Percentiles rank a stretch among this genome's conserved stretches.
phyloP scores from a whole-genome alignment of 352 stramenopile species.

The Phytophthora quininea region DNA sequence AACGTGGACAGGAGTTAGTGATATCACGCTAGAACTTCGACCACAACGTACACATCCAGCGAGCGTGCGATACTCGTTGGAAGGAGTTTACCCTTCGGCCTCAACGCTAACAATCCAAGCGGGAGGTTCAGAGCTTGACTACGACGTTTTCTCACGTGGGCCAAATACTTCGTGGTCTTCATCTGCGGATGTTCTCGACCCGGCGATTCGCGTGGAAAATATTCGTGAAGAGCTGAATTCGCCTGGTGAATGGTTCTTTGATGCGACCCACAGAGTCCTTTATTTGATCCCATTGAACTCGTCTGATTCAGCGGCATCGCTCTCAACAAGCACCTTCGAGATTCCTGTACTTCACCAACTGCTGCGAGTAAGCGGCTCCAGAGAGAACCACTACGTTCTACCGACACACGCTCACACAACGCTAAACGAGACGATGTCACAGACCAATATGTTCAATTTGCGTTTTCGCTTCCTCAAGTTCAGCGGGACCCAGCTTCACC shows the following conservation, averaged over 20 bases:
- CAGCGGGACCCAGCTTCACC: conserved; percentile 60
- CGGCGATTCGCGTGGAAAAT: conserved; percentile 68
- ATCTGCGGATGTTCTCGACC: conserved; percentile 7
- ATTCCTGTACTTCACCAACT: conserved; percentile 70
- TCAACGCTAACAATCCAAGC: conserved; percentile 43
- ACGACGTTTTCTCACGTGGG: conserved; percentile 46
- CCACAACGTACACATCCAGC: conserved; percentile 32
- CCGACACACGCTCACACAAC: conserved; percentile 48
- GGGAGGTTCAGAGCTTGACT: conserved; percentile 59
- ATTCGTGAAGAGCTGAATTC: conserved; percentile 64
- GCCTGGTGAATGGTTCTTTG: conserved; percentile 74
- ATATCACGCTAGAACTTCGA: conserved; percentile 37
- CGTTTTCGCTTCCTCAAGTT: conserved; percentile 68
- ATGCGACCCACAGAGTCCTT: conserved; percentile 45
- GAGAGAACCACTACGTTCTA: conserved; percentile 55
- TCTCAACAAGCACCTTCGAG: conserved; percentile 46
- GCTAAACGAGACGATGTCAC: conserved; percentile 56
- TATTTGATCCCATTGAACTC: conserved; percentile 66
- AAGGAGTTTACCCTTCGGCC: conserved; percentile 24
- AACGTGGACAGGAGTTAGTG: conserved; percentile 44
- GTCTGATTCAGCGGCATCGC: conserved; percentile 16
- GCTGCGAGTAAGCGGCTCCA: conserved; percentile 60
- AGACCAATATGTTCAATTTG: conserved; percentile 39
- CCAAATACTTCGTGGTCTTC: conserved; percentile 9
- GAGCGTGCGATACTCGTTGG: conserved; percentile 52